Conservation (phyloP, 139 green algal species). For the Haematococcus sp. region DNA sequence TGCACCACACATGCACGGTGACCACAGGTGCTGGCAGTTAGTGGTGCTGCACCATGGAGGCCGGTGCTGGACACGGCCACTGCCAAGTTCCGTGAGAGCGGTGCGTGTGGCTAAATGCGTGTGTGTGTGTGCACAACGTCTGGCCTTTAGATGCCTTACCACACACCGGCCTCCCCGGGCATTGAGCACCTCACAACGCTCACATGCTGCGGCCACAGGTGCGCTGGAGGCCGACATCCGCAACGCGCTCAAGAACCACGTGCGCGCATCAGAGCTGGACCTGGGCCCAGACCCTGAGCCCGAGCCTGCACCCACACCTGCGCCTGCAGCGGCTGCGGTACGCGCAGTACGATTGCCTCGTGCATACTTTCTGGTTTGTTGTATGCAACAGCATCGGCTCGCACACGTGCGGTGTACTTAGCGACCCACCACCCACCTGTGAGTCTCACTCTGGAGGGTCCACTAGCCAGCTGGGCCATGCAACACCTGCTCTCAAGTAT, state of each 20-base stretch:
- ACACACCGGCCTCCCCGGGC: no score
- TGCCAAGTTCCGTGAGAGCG: conserved; percentile 66
- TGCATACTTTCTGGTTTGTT: not conserved
- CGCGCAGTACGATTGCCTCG: not conserved
- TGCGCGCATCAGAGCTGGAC: conserved; percentile 41
- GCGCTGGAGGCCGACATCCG: conserved; percentile 68
- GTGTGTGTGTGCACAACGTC: no score
- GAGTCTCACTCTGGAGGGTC: not conserved
- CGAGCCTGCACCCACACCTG: not conserved
- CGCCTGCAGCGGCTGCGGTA: not conserved
- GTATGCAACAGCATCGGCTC: no score
- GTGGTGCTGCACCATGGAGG: conserved; percentile 35
- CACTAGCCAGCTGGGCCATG: not conserved
- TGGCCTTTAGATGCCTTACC: no score
- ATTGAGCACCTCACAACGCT: no score
- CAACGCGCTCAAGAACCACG: conserved; percentile 68
- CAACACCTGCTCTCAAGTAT: not conserved
- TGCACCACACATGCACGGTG: no score
- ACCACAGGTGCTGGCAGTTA: conserved; percentile 29
- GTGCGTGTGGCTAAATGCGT: no score
- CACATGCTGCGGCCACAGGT: no score
- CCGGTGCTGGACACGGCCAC: conserved; percentile 57
- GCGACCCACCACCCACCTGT: no score
- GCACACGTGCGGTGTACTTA: no score
- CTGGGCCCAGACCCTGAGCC: conserved; percentile 45